These are phyloP conservation scores for Lolium multiflorum DNA, from an alignment of 176 grass and related monocot genomes.

Conservation along the genomic window DNA sequence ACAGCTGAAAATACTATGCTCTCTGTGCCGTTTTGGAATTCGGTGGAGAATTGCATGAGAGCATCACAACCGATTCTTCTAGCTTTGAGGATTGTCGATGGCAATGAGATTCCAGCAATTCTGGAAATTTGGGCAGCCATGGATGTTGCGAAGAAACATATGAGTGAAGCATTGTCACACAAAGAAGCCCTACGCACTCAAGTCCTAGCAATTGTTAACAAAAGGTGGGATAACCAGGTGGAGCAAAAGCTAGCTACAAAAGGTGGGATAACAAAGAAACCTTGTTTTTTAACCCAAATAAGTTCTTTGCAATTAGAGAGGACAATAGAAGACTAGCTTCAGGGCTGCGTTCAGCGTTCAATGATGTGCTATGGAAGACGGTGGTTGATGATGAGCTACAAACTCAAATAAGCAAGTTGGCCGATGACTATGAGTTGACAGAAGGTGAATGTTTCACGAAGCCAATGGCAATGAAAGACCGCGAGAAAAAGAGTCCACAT, in stretches of 20 bases:
- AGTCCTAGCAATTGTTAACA: not conserved
- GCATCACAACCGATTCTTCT: slow-evolving; percentile 3
- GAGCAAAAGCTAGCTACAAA: not conserved
- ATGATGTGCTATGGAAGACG: not conserved
- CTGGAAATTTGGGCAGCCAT: not conserved
- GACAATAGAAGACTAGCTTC: not conserved
- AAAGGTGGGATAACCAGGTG: not conserved
- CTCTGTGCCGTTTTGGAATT: not conserved
- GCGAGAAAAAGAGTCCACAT: not conserved
- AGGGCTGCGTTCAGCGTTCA: not conserved
- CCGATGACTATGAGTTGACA: not conserved
- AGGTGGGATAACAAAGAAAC: not conserved
- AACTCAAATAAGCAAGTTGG: not conserved
- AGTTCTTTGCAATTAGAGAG: not conserved
- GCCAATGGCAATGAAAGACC: not conserved
- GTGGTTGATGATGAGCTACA: not conserved
- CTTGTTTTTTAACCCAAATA: not conserved
- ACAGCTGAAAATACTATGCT: not conserved
- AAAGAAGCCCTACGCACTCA: not conserved
- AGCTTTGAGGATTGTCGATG: not conserved
- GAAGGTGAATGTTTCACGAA: slow-evolving; percentile 3
- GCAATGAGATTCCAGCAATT: not conserved
- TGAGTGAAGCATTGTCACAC: not conserved
- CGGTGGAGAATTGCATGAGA: slow-evolving; percentile 18
- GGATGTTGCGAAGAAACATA: not conserved